These are phyloP conservation scores for Neobulgaria alba DNA, from an alignment of 2,329 filamentous ascomycete species.

Conservation along the genomic window DNA sequence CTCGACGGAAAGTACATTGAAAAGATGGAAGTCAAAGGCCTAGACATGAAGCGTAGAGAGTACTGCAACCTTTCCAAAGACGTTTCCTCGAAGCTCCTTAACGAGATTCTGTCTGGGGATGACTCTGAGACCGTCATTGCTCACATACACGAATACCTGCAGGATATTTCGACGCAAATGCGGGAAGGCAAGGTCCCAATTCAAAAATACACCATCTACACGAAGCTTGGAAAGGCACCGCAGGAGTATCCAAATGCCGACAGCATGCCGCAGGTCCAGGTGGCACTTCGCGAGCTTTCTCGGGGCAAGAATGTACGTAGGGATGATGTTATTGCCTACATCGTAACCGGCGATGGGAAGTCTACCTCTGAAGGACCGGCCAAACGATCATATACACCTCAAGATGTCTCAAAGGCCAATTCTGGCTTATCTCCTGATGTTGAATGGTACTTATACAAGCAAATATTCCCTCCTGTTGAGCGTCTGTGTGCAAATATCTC, in stretches of 20 bases:
- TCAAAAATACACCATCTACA: conserved; percentile 95
- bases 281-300: conserved; percentile 79
- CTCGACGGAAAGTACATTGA: conserved; percentile 83
- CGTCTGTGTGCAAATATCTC: conserved; percentile 93
- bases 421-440: conserved; percentile 75
- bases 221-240: conserved; percentile 89
- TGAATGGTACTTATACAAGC: conserved; percentile 98
- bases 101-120: conserved; percentile 89
- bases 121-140: conserved; percentile 81
- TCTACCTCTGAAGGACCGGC: conserved; percentile 59
- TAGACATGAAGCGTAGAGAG: conserved; percentile 96
- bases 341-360: conserved; percentile 71
- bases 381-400: conserved; percentile 80
- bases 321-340: conserved; percentile 93
- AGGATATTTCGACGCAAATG: conserved; percentile 80
- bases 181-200: conserved; percentile 65
- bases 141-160: conserved; percentile 87
- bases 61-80: conserved; percentile 96
- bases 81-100: conserved; percentile 80
- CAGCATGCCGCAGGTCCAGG: conserved; percentile 94
- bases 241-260: conserved; percentile 91
- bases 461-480: conserved; percentile 96
- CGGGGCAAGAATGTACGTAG: conserved; percentile 82
- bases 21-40: conserved; percentile 94
- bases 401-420: conserved; percentile 73